Conservation (phyloP, 805 yeast genomes). For the Candida golubevii region DNA sequence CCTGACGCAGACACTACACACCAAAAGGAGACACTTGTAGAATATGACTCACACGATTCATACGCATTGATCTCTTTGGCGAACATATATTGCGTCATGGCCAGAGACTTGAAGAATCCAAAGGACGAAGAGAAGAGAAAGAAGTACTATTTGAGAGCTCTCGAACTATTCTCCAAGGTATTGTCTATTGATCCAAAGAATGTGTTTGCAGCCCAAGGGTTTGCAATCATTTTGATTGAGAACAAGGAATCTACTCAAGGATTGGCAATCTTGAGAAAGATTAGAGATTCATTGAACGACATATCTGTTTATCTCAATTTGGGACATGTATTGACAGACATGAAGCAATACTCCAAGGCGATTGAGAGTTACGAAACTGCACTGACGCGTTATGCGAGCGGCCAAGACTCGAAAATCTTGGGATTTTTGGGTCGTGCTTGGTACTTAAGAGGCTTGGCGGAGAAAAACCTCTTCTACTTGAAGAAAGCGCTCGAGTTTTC, state of each 20-base stretch:
- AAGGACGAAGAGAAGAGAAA: constrained; percentile 51
- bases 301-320: constrained; percentile 77
- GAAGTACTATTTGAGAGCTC: constrained; percentile 82
- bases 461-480: constrained; percentile 58
- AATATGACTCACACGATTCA: constrained; percentile 79
- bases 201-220: constrained; percentile 96
- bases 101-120: constrained; percentile 64
- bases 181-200: constrained; percentile 77
- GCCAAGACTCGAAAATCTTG: constrained; percentile 60
- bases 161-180: constrained; percentile 86
- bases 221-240: constrained; percentile 90
- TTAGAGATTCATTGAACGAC: constrained; percentile 85
- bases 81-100: constrained; percentile 77
- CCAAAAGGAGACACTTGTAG: constrained; percentile 79
- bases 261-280: constrained; percentile 78
- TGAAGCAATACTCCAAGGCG: constrained; percentile 78
- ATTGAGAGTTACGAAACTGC: constrained; percentile 88
- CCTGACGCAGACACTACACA: constrained; percentile 67
- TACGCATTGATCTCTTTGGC: constrained; percentile 90
- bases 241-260: constrained; percentile 72
- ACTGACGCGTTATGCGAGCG: constrained; percentile 56
- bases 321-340: constrained; percentile 82
- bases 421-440: constrained; percentile 84
- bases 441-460: constrained; percentile 71
- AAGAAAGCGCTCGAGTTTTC: constrained; percentile 61